A percentile compares a stretch with the other conserved stretches of the same genome.
These are phyloP conservation scores for Gliomastix tumulicola DNA, from an alignment of 2,329 filamentous ascomycete species.

Conservation along the genomic window DNA sequence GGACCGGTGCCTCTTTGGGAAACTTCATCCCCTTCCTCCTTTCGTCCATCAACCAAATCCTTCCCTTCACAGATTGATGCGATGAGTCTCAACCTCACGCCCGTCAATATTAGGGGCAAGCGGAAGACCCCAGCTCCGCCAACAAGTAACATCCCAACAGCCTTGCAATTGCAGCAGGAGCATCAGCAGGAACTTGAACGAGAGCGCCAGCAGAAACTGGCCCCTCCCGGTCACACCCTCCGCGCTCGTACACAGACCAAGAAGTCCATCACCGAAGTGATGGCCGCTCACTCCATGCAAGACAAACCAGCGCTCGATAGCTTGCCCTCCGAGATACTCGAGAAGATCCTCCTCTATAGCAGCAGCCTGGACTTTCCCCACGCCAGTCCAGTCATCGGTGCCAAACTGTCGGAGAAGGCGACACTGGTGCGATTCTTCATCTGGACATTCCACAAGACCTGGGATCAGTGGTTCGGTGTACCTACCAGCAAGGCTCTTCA, in stretches of 20 bases:
- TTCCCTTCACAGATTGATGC: too few relatives aligned
- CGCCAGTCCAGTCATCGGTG: slow-evolving; percentile 34
- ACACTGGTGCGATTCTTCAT: slow-evolving; percentile 29
- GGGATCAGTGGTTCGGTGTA: slow-evolving; percentile 28
- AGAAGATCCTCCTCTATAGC: slow-evolving; percentile 43
- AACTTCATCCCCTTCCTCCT: too few relatives aligned
- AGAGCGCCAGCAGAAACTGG: slow-evolving; percentile 2
- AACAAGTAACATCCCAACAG: slow-evolving; percentile 2
- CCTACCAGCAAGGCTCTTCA: slow-evolving; percentile 7
- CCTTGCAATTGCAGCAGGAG: slow-evolving; percentile 3
- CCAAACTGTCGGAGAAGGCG: slow-evolving; percentile 32
- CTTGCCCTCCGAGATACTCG: slow-evolving; percentile 46
- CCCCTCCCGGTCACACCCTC: not conserved
- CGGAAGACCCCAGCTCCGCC: slow-evolving; percentile 14
- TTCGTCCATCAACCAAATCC: too few relatives aligned
- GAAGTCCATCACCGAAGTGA: slow-evolving; percentile 18
- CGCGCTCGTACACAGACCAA: slow-evolving; percentile 21
- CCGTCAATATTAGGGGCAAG: slow-evolving; percentile 40
- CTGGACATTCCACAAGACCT: slow-evolving; percentile 26
- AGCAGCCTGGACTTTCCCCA: slow-evolving; percentile 39
- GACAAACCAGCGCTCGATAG: slow-evolving; percentile 18
- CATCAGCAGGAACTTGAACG: slow-evolving; percentile 1
- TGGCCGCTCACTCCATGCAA: slow-evolving; percentile 16
- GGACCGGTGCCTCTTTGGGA: too few relatives aligned
- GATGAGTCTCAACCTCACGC: slow-evolving; percentile 31